Percentiles rank a stretch among this genome's conserved stretches.
Conservation (phyloP, 176 grass and related monocot genomes). For the Secale cereale region DNA sequence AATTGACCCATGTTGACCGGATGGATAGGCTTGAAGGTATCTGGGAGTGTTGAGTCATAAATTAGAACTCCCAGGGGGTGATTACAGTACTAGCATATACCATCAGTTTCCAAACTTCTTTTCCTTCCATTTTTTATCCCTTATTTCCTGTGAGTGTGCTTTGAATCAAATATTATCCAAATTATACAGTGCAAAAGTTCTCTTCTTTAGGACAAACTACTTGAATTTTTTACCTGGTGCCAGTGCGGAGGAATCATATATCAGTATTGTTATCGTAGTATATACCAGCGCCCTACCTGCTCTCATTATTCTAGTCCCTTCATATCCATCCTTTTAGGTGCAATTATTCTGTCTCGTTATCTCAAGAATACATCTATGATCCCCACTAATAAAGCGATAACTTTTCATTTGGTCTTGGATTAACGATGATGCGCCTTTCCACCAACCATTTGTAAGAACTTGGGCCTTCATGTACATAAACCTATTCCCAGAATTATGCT, state of each 20-base stretch:
- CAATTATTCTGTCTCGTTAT: background rate
- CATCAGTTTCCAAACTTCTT: background rate
- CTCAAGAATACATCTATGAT: background rate
- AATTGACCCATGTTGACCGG: background rate
- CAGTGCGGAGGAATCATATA: background rate
- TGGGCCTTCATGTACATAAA: background rate
- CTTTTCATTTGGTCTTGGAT: background rate
- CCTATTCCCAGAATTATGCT: background rate
- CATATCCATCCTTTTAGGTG: background rate
- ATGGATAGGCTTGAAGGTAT: background rate
- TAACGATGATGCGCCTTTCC: background rate
- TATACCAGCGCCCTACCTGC: background rate
- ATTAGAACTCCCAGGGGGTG: background rate
- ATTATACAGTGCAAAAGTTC: background rate
- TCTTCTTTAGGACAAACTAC: constrained; percentile 12
- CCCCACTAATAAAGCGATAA: background rate
- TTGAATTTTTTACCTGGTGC: background rate
- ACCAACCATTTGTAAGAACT: background rate
- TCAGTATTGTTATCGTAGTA: background rate
- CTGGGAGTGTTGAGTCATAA: background rate
- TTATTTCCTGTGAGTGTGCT: background rate
- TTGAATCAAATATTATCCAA: background rate
- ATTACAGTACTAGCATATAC: background rate
- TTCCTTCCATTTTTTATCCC: background rate
- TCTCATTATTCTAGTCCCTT: constrained; percentile 16